Evolutionary conservation across 2,329 filamentous ascomycete species (phyloP), one percentile per base, ranked within the genome.

Genomic region (Cytospora chrysosperma): DNA sequence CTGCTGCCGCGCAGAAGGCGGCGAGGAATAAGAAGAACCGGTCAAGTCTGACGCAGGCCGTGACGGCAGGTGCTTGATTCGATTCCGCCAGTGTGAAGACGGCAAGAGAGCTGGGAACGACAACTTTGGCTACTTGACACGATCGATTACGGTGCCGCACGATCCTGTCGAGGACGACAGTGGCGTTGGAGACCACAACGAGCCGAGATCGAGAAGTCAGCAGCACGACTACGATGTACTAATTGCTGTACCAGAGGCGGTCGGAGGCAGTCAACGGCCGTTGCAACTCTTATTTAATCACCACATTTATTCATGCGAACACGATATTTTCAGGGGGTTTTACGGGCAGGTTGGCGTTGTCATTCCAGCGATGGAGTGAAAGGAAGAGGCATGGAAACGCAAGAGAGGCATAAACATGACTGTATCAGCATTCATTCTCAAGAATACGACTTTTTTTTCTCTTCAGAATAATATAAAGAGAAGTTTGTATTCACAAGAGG

Each of bases 21-120:
- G 61, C 65, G 7, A 67, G 64, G 52, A 64, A 43, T 50, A 68
- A 64, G 54, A 66, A 64, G 61, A 63, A 67, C 12, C 63, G 66
- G 17, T 26, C 54, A 6, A 56, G 61, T 30, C 40, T 65, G 58
- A 58, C 57, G 49, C 56, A 64, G 32, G 50, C 64, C 30, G 40
- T 66, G 19, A 59, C 58, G 24, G 64, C 64, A 21, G 62, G 61
- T 10, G 64, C 64, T 21, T 66, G 53, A 54, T 19, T 34, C 32
- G 9, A 13, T 15, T 34, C 4, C 6, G 21, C 15, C 21, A 8
- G 27, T 9, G 5, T 13, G n/a, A 24, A 13, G 43, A 4, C n/a
- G n/a, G 13, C 3, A 43, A n/a, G n/a, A 47, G 43, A 13, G 43
- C n/a, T 24, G 9, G 21, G 9, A 13, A 21, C n/a, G 9, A 24